phyloP scores from a whole-genome alignment of 257 asterid genomes.

The Fraxinus americana region DNA sequence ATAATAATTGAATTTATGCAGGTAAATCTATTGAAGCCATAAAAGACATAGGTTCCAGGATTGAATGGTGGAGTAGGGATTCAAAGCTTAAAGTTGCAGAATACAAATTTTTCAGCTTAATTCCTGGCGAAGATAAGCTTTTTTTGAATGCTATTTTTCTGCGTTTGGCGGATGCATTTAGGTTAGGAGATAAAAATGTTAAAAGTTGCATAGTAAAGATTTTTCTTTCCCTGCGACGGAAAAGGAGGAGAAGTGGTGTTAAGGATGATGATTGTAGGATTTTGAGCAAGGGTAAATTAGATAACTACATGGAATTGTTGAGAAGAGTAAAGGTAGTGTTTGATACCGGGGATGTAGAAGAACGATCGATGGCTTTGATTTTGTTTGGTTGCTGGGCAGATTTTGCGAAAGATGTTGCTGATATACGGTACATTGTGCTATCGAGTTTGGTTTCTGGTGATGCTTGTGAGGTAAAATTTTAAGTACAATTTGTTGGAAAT shows the following conservation, averaged over 20 bases:
- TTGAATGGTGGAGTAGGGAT: slow-evolving; percentile 65
- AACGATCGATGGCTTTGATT: slow-evolving; percentile 58
- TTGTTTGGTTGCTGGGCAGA: slow-evolving; percentile 85
- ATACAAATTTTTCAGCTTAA: slow-evolving; percentile 62
- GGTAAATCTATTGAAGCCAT: slow-evolving; percentile 63
- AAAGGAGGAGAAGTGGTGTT: slow-evolving; percentile 30
- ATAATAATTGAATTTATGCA: slow-evolving; percentile 24
- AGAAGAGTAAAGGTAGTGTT: slow-evolving; percentile 75
- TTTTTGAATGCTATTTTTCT: slow-evolving; percentile 74
- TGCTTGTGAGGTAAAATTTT: slow-evolving; percentile 53
- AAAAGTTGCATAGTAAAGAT: slow-evolving; percentile 53
- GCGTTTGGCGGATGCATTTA: slow-evolving; percentile 76
- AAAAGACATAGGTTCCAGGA: slow-evolving; percentile 51
- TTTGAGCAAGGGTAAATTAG: slow-evolving; percentile 54
- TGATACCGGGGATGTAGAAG: slow-evolving; percentile 74
- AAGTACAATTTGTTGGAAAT: slow-evolving; percentile 3
- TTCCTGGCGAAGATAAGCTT: slow-evolving; percentile 77
- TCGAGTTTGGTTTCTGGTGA: slow-evolving; percentile 63
- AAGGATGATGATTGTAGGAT: slow-evolving; percentile 35
- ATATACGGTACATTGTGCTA: slow-evolving; percentile 59
- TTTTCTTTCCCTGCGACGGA: slow-evolving; percentile 42
- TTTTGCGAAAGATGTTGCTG: slow-evolving; percentile 60
- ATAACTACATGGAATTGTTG: slow-evolving; percentile 64
- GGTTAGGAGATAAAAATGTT: slow-evolving; percentile 53
- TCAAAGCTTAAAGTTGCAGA: slow-evolving; percentile 48